Evolutionary conservation across 2,329 filamentous ascomycete genomes (phyloP), one percentile per base, ranked within the genome.

Genomic region (Aspergillus ibericus): DNA sequence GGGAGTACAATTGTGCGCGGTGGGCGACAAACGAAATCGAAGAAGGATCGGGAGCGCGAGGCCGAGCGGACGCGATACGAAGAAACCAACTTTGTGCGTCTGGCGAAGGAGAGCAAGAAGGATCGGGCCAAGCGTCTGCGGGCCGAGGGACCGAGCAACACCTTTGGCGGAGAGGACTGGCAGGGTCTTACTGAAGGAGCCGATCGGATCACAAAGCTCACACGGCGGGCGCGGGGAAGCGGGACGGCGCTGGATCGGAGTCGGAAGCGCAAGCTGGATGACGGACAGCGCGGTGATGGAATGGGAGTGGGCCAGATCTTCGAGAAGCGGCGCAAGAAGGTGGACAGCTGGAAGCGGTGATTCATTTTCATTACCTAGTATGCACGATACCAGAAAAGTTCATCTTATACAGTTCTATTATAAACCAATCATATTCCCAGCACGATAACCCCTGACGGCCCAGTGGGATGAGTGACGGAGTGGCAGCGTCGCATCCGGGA

Each of bases 101-200:
- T 99, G 68, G 92, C 93, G 12, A 88, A 87, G 68, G 85, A 90
- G 75, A 90, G 87, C 78, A 98, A 96, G 83, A 96, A 96, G 79
- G 92, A 96, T 5, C 79, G 81, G 59, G 83, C 86, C 49, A 88
- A 90, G 79, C 86, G 84, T 74, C 76, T 16, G 72, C 76, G n/a
- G 72, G 76, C 36, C 73, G 75, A 44, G 49, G 61, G 35, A 71
- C 75, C 34, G 68, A 69, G 80, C 72, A 79, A 68, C 77, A 87
- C 82, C 75, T 97, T 90, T 77, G 93, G 93, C 61, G 95, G 95
- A 53, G 95, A 98, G 77, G 95, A 98, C 72, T 98, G 92, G 91
- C 85, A 88, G 63, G 88, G 89, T 25, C 80, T 99, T 46, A 91
- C 91, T 57, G 88, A 93, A 72, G 92, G 92, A 7, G 85, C 93